These are phyloP conservation scores for Phytophthora podocarpi DNA, from an alignment of 352 stramenopile species.

Conservation along the genomic window DNA sequence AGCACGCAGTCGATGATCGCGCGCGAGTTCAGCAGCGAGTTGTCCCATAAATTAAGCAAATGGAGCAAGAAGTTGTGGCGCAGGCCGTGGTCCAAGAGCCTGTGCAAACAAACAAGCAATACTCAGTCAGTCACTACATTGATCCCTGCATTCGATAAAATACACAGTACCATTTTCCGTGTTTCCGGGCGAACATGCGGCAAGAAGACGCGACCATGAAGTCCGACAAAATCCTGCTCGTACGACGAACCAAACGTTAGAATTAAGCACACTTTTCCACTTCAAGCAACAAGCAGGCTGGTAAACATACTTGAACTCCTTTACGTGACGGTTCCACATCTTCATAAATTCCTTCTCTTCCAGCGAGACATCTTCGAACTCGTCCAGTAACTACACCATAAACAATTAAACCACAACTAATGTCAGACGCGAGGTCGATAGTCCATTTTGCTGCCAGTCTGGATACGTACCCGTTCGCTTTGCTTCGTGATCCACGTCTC, in stretches of 20 bases:
- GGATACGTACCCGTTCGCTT: slow-evolving; percentile 65
- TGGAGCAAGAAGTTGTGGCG: slow-evolving; percentile 90
- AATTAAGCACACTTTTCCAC: background rate
- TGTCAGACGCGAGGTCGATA: background rate
- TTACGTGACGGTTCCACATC: slow-evolving; percentile 89
- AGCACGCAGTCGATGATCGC: slow-evolving; percentile 90
- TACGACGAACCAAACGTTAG: slow-evolving; percentile 8
- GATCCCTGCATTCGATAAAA: background rate
- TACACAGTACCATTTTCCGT: slow-evolving; percentile 73
- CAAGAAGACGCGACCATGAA: slow-evolving; percentile 90
- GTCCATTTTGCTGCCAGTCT: background rate
- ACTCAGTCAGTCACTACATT: background rate
- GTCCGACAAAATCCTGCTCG: slow-evolving; percentile 73
- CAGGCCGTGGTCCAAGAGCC: slow-evolving; percentile 74
- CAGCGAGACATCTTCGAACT: slow-evolving; percentile 88
- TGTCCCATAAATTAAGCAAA: slow-evolving; percentile 92
- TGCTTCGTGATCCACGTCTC: slow-evolving; percentile 90
- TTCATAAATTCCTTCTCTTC: slow-evolving; percentile 93
- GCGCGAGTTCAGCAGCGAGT: slow-evolving; percentile 84
- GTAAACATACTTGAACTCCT: slow-evolving; percentile 64
- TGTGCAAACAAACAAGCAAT: slow-evolving; percentile 14
- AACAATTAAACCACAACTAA: background rate
- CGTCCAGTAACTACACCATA: slow-evolving; percentile 68
- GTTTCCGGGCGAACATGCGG: slow-evolving; percentile 80
- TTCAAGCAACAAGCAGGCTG: background rate